Conservation (phyloP, 129 eudicot genomes). For the Flaveria robusta region DNA sequence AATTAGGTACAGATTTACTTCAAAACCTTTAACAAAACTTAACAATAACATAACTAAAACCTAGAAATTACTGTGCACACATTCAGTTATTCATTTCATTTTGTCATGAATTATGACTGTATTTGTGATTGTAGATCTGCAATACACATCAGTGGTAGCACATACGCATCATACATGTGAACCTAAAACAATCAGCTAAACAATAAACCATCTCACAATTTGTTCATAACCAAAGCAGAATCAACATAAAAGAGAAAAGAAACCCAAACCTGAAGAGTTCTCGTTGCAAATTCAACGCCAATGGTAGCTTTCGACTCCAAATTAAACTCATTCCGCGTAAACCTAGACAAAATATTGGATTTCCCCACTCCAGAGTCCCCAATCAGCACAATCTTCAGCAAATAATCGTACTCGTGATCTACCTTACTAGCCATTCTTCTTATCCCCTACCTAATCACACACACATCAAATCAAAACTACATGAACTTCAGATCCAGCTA, state of each 20-base stretch:
- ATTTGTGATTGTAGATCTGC: constrained; percentile 25
- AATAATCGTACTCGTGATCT: constrained; percentile 42
- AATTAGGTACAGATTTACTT: background rate
- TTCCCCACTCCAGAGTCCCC: constrained; percentile 43
- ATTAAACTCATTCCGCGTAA: constrained; percentile 38
- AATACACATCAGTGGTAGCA: background rate
- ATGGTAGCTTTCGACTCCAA: constrained; percentile 44
- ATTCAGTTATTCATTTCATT: background rate
- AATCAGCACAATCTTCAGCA: constrained; percentile 38
- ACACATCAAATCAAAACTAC: background rate
- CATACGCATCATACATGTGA: constrained; percentile 6
- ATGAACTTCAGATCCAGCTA: constrained; percentile 22
- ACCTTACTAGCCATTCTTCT: constrained; percentile 27
- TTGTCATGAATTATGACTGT: background rate
- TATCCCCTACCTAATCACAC: constrained; percentile 5
- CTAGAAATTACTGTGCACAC: background rate
- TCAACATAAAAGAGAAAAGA: background rate
- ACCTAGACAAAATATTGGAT: constrained; percentile 39
- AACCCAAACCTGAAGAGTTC: constrained; percentile 38
- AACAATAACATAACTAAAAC: constrained; percentile 7
- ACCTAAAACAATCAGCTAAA: background rate
- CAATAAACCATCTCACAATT: background rate
- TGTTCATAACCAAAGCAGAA: background rate
- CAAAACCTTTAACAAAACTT: background rate
- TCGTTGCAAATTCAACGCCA: constrained; percentile 46